Evolutionary conservation across 169 alveolate species (phyloP).

Genomic region (Plasmodium coatneyi): DNA sequence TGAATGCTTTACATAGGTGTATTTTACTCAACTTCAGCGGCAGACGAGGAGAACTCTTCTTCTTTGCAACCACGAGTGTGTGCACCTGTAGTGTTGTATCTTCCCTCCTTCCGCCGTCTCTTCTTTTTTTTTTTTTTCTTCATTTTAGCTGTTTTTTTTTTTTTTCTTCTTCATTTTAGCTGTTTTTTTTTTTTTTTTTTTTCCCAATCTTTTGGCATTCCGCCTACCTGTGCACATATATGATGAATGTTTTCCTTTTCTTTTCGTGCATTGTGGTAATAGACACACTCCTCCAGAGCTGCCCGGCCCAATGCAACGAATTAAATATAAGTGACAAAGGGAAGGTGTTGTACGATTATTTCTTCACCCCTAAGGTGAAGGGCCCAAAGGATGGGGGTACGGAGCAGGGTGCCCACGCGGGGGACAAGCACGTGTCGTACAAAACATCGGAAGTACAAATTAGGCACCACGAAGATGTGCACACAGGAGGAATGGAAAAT

Average conservation of each 20-base stretch:
- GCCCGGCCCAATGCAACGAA: neutral
- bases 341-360: neutral
- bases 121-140: neutral
- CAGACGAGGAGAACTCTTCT: neutral
- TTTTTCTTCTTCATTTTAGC: neutral
- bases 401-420: neutral
- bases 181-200: neutral
- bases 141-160: neutral
- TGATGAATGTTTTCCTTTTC: constrained; percentile 16
- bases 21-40: neutral
- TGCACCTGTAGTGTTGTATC: neutral
- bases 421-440: neutral
- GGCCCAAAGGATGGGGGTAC: neutral
- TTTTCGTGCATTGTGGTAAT: constrained; percentile 22
- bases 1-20: neutral
- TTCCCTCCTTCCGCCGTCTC: neutral
- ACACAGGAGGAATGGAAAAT: neutral
- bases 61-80: neutral
- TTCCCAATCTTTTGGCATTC: neutral
- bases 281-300: neutral
- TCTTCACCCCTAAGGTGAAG: neutral
- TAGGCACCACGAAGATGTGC: constrained; percentile 8
- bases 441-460: neutral
- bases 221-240: neutral
- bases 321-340: constrained; percentile 11